phyloP scores from a whole-genome alignment of 352 stramenopile species.

The Phytophthora constricta region DNA sequence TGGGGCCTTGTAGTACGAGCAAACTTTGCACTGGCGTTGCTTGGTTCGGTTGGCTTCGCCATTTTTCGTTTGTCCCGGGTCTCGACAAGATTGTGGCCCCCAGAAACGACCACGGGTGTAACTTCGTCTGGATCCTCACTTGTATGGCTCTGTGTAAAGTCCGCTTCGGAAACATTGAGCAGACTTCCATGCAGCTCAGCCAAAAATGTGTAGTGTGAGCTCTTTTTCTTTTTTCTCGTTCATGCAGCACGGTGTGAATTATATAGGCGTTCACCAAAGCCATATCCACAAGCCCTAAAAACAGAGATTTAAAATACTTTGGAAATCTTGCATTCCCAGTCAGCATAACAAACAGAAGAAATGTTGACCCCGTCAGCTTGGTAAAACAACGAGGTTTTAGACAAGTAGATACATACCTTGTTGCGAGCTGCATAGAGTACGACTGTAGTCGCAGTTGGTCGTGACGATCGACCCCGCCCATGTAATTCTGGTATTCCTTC shows the following conservation, averaged over 20 bases:
- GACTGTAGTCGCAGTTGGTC: slow-evolving; percentile 17
- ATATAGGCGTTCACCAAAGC: slow-evolving; percentile 30
- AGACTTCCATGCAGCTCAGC: neutral
- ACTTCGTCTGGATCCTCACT: neutral
- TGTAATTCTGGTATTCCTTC: neutral
- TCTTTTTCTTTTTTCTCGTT: neutral
- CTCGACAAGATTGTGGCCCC: neutral
- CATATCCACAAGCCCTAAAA: slow-evolving; percentile 24
- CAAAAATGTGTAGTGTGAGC: slow-evolving; percentile 1
- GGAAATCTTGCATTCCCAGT: neutral
- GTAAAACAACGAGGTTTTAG: neutral
- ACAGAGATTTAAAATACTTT: slow-evolving; percentile 22
- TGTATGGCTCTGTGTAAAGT: neutral
- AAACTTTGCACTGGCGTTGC: no score
- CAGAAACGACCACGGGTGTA: neutral
- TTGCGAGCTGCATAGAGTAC: slow-evolving; percentile 21
- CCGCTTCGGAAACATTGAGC: neutral
- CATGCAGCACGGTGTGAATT: slow-evolving; percentile 3
- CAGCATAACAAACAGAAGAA: neutral
- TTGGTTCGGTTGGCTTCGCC: no score
- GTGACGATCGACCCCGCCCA: slow-evolving; percentile 10
- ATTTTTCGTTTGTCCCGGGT: neutral
- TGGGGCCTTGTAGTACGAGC: no score
- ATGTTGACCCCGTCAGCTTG: neutral
- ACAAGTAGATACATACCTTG: neutral